Percentiles rank a stretch among this genome's conserved stretches.
Conservation (phyloP, 2,329 filamentous ascomycete genomes). For the Pestalotiopsis sp. region DNA sequence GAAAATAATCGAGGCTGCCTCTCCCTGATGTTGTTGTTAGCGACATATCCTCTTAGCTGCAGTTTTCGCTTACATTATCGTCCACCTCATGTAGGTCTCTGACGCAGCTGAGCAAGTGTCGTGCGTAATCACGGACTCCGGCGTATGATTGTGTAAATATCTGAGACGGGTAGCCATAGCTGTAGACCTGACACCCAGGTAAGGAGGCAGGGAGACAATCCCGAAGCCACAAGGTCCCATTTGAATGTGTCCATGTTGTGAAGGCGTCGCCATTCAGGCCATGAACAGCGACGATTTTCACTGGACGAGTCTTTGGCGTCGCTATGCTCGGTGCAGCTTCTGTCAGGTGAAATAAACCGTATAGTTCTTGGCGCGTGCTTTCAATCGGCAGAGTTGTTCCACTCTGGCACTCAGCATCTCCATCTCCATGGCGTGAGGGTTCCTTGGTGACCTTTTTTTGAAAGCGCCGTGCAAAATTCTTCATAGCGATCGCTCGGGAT, state of each 20-base stretch:
- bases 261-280: constrained; percentile 22
- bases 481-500: neutral
- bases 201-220: constrained; percentile 23
- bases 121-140: constrained; percentile 21
- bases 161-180: constrained; percentile 25
- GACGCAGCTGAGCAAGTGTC: constrained; percentile 18
- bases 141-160: constrained; percentile 17
- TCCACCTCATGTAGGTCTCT: constrained; percentile 15
- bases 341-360: neutral
- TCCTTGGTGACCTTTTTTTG: neutral
- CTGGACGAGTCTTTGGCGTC: neutral
- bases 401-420: neutral
- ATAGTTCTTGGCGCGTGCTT: neutral
- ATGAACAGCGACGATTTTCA: constrained; percentile 26
- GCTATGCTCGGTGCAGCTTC: neutral
- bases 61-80: neutral
- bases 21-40: neutral
- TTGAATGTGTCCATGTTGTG: constrained; percentile 22
- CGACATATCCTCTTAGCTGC: constrained; percentile 17
- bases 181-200: constrained; percentile 27
- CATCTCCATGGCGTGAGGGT: neutral
- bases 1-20: constrained; percentile 22
- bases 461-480: neutral
- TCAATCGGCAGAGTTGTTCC: neutral
- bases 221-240: constrained; percentile 23